Evolutionary conservation across 345 rosid species (phyloP).

Genomic region (Gossypium stocksii): DNA sequence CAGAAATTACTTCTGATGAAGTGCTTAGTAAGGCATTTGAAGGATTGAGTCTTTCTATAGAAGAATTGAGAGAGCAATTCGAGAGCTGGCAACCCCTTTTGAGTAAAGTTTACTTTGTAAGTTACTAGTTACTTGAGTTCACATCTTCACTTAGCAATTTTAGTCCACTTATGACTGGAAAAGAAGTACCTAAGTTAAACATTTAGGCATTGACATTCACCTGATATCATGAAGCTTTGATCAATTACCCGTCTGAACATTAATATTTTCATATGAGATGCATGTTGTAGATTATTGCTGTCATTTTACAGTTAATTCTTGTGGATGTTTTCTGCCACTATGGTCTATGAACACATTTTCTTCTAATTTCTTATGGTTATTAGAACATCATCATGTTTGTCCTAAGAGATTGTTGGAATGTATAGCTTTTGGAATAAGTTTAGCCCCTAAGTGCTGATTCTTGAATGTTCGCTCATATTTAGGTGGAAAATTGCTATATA

Average conservation of each 20-base stretch:
- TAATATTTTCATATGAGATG: neutral
- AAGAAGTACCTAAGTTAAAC: neutral
- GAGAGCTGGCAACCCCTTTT: constrained; percentile 67
- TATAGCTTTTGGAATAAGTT: neutral
- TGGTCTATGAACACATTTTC: neutral
- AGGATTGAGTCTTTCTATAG: constrained; percentile 67
- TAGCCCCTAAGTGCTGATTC: neutral
- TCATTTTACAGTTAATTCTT: neutral
- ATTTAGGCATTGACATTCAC: constrained; percentile 5
- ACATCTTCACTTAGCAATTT: constrained; percentile 1
- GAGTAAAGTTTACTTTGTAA: constrained; percentile 86
- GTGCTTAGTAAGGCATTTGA: constrained; percentile 47
- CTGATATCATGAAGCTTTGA: neutral
- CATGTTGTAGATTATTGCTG: neutral
- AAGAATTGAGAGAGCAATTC: constrained; percentile 60
- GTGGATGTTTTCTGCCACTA: neutral
- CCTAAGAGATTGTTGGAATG: neutral
- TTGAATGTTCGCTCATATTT: neutral
- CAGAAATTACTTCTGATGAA: constrained; percentile 57
- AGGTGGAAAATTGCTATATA: neutral
- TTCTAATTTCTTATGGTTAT: constrained; percentile 4
- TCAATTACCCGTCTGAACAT: neutral
- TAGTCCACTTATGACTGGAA: neutral
- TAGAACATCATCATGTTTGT: neutral
- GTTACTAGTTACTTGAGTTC: constrained; percentile 23